Conservation (phyloP, 1,284 basidiomycete genomes). For the Cerioporus squamosus region DNA sequence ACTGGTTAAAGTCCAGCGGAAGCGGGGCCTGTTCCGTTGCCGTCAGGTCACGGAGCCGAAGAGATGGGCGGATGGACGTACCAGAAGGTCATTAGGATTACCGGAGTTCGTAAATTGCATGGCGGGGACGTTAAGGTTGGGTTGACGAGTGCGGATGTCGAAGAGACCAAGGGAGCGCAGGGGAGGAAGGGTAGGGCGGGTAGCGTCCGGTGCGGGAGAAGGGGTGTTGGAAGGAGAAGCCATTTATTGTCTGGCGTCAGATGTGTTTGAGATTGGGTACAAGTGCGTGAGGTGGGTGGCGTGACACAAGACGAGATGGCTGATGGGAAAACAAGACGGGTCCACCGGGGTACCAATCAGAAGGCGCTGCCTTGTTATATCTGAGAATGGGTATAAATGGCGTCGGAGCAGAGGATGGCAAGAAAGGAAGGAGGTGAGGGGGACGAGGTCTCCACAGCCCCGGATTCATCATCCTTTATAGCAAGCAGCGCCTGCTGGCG, state of each 20-base stretch:
- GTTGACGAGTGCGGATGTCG: slow-evolving; percentile 33
- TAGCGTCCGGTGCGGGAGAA: slow-evolving; percentile 11
- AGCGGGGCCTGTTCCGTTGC: slow-evolving; percentile 9
- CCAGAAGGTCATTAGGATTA: slow-evolving; percentile 25
- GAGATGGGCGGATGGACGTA: slow-evolving; percentile 4
- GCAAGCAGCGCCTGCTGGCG: slow-evolving; percentile 6
- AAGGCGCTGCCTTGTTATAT: slow-evolving; percentile 41
- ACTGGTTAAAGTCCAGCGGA: slow-evolving; percentile 16
- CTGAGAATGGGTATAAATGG: slow-evolving; percentile 32
- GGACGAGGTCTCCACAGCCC: slow-evolving; percentile 20
- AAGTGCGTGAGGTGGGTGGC: no score
- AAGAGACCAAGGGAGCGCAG: slow-evolving; percentile 56
- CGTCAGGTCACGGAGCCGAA: not conserved
- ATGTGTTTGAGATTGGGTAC: slow-evolving; percentile 19
- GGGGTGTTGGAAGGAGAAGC: slow-evolving; percentile 30
- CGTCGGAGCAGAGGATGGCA: slow-evolving; percentile 26
- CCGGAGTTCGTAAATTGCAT: slow-evolving; percentile 14
- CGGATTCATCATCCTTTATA: slow-evolving; percentile 36
- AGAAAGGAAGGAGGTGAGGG: slow-evolving; percentile 30
- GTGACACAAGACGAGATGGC: slow-evolving; percentile 4
- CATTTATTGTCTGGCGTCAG: slow-evolving; percentile 34
- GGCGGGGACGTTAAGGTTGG: slow-evolving; percentile 8
- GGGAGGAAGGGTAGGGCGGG: slow-evolving; percentile 61
- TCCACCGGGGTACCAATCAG: slow-evolving; percentile 37
- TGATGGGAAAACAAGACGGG: slow-evolving; percentile 25